phyloP scores from a whole-genome alignment of 1,284 basidiomycete genomes.

The Fomitopsis pinicola region DNA sequence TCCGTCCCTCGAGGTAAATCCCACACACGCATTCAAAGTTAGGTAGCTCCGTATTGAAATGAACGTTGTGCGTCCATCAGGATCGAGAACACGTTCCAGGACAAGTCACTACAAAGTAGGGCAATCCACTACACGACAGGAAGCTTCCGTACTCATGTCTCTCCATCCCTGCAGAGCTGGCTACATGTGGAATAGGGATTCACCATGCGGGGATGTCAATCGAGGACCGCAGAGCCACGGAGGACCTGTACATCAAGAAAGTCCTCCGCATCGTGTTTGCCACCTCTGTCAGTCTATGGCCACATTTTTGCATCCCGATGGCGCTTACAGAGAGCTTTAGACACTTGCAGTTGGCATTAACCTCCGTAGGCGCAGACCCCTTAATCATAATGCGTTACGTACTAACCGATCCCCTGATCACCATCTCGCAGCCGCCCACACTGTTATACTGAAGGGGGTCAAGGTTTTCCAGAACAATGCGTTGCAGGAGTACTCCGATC shows the following conservation, averaged over 20 bases:
- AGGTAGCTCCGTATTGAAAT: background rate
- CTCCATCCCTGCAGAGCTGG: constrained; percentile 43
- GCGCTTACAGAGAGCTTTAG: constrained; percentile 30
- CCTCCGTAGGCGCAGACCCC: constrained; percentile 51
- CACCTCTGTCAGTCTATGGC: constrained; percentile 53
- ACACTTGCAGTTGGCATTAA: constrained; percentile 90
- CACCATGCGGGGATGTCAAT: constrained; percentile 84
- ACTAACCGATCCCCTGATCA: background rate
- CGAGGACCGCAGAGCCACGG: constrained; percentile 67
- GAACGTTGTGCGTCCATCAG: constrained; percentile 27
- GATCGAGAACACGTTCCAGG: constrained; percentile 50
- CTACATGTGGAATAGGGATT: constrained; percentile 67
- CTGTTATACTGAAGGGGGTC: constrained; percentile 81
- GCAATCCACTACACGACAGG: background rate
- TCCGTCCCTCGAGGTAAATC: constrained; percentile 42
- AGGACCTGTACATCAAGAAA: constrained; percentile 67
- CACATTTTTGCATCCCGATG: background rate
- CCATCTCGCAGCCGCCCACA: constrained; percentile 57
- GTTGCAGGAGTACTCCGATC: constrained; percentile 72
- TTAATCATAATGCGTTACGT: background rate
- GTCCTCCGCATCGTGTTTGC: constrained; percentile 65
- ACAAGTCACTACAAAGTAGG: constrained; percentile 59
- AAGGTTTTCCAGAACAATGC: constrained; percentile 63
- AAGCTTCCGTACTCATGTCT: background rate
- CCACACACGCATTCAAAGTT: background rate